Percentiles rank a stretch among this genome's conserved stretches.
Evolutionary conservation across 495 filamentous ascomycete species (phyloP).

Genomic region (Xylaria curta): DNA sequence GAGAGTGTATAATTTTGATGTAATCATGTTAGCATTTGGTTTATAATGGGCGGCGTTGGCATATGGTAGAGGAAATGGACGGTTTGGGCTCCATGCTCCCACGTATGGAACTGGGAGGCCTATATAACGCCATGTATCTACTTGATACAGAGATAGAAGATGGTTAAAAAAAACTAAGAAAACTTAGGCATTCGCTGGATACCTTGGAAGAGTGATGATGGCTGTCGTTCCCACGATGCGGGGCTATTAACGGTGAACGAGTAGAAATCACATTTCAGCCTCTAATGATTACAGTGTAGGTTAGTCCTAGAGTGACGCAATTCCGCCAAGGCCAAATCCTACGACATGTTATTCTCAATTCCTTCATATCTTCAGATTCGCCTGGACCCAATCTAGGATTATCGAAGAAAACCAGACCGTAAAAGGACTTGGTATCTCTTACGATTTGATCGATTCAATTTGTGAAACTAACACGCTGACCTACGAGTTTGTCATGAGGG

Average conservation of each 20-base stretch:
- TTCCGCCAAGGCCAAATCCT: background rate
- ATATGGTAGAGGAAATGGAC: conserved; percentile 4
- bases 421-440: background rate
- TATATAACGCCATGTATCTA: conserved; percentile 4
- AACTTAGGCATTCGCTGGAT: background rate
- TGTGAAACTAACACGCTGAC: background rate
- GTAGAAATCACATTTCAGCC: background rate
- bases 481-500: background rate
- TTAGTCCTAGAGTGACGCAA: no score
- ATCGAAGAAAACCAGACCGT: background rate
- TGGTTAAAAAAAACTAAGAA: background rate
- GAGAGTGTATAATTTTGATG: background rate
- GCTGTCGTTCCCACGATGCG: background rate
- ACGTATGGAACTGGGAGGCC: background rate
- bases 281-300: background rate
- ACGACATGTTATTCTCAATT: background rate
- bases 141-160: background rate
- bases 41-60: conserved; percentile 23
- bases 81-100: background rate
- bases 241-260: background rate
- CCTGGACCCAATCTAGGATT: background rate
- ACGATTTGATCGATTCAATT: background rate
- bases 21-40: conserved; percentile 17
- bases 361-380: background rate
- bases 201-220: background rate